Base-by-base conservation (phyloP, 495 filamentous ascomycete species). In the Penicillium egyptiacum region DNA sequence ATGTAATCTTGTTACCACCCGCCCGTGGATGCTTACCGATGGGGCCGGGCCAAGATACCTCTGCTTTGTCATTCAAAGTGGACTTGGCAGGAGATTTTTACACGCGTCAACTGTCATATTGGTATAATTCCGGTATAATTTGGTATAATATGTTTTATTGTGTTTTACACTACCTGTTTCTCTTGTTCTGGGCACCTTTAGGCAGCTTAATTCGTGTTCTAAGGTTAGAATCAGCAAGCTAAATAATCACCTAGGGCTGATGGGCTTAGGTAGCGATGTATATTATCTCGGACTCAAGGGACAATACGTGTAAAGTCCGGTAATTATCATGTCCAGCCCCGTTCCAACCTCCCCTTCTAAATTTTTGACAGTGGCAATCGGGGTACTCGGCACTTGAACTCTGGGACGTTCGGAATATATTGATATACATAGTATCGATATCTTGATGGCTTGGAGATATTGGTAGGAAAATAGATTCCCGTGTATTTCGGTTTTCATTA, bases 281-380 rank as follows among this genome's bases (percentile, higher is more conserved):
- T 31, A 35, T 22, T 8, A 39, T 44, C 43, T 55, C 53, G 53
- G 44, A 48, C 30, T 44, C 53, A 59, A 46, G 35, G 45, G 53
- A 47, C 41, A 53, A 53, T 53, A 43, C 43, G 5, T 22, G 53
- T 55, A 55, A 44, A 45, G 40, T 54, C 28, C 51, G 51, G 45
- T 56, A 56, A 25, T 45, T 35, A 25, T 47, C 35, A 50, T 0
- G 20, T 53, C 54, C 54, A 57, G 54, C 59, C 59, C 51, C 54
- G 39, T 52, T 51, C 48, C 39, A 14, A 37, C 52, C 25, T 41
- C 26, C 40, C 57, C 53, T 45, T 50, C 59, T 57, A 58, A 68
- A 68, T 66, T 55, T 68, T 55, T 68, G 60, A 50, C 55, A 14
- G 65, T 68, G 65, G 65, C 62, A 61, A 67, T 43, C 39, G 41